These are phyloP conservation scores for Coniophora puteana DNA, from an alignment of 1,284 basidiomycete species.

Conservation along the genomic window DNA sequence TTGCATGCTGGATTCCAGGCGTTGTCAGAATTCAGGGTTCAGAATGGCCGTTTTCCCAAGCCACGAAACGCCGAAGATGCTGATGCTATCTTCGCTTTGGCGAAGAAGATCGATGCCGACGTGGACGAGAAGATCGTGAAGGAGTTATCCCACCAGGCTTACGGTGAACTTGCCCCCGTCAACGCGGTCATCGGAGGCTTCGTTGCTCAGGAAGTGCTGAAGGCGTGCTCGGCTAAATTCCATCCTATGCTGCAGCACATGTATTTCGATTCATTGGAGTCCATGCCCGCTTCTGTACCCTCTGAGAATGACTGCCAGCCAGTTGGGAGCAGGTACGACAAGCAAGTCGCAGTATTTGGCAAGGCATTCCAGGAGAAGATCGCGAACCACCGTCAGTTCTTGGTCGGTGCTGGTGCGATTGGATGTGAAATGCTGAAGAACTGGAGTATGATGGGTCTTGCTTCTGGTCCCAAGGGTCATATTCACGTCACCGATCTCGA, in stretches of 20 bases:
- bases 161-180: conserved; percentile 90
- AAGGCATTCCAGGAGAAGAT: conserved; percentile 93
- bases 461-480: conserved; percentile 73
- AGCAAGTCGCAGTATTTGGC: conserved; percentile 96
- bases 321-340: conserved; percentile 84
- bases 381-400: conserved; percentile 88
- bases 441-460: conserved; percentile 99
- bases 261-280: conserved; percentile 98
- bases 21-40: conserved; percentile 75
- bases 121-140: conserved; percentile 79
- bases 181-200: conserved; percentile 96
- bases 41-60: conserved; percentile 72
- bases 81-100: conserved; percentile 62
- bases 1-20: conserved; percentile 97
- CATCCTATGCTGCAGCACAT: conserved; percentile 94
- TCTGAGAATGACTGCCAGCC: conserved; percentile 88
- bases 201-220: conserved; percentile 97
- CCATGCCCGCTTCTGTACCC: conserved; percentile 74
- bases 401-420: conserved; percentile 97
- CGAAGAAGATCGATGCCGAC: conserved; percentile 77
- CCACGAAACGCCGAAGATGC: conserved; percentile 88
- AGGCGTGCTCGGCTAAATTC: conserved; percentile 98
- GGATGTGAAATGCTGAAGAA: conserved; percentile 99
- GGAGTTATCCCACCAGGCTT: conserved; percentile 90
- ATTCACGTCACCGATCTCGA: conserved; percentile 98